phyloP scores from a whole-genome alignment of 176 grass and related monocot genomes.

The Phragmites australis region DNA sequence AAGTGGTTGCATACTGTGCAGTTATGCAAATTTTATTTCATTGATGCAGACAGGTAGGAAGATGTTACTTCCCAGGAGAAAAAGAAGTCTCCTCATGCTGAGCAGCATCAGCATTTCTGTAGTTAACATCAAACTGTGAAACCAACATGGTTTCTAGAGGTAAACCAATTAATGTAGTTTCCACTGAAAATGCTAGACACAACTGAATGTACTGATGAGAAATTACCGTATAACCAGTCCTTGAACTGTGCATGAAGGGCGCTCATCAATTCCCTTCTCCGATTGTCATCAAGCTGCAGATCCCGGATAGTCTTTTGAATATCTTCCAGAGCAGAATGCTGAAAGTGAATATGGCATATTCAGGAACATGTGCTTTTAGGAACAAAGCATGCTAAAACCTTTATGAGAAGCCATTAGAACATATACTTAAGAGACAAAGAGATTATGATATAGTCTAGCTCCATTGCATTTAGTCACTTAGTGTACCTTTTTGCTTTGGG shows the following conservation, averaged over 20 bases:
- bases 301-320: slow-evolving; percentile 72
- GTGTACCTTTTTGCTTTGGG: slow-evolving; percentile 82
- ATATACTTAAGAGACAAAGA: not conserved
- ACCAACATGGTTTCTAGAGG: not conserved
- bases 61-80: not conserved
- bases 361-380: not conserved
- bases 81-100: not conserved
- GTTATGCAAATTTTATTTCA: not conserved
- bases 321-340: slow-evolving; percentile 73
- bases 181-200: not conserved
- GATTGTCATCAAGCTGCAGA: slow-evolving; percentile 83
- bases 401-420: too few relatives aligned
- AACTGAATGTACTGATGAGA: slow-evolving; percentile 10
- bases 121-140: not conserved
- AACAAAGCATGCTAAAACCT: slow-evolving; percentile 20
- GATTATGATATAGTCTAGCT: slow-evolving; percentile 11
- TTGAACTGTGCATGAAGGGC: slow-evolving; percentile 93
- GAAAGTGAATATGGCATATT: slow-evolving; percentile 37
- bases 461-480: not conserved
- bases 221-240: slow-evolving; percentile 96
- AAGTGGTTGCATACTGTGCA: not conserved
- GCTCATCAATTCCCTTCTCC: slow-evolving; percentile 74
- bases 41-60: not conserved
- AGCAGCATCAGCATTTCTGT: not conserved
- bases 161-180: not conserved